Evolutionary conservation across 164 flowering plant species (phyloP), one percentile per base, ranked within the genome.

Genomic region (Malania oleifera): DNA sequence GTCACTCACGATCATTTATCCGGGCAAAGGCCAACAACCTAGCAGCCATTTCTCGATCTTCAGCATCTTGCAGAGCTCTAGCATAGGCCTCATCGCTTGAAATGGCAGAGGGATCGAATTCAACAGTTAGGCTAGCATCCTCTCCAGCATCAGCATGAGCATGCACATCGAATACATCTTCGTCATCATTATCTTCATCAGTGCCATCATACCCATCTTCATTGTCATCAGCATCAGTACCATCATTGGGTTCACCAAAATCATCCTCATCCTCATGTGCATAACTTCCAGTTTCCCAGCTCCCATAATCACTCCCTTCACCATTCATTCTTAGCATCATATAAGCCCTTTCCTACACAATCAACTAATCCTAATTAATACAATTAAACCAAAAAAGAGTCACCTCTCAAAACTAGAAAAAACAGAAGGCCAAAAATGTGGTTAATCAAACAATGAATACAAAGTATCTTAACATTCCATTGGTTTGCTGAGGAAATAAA

Each of bases 11-110:
- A 35, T 77, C 84, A 72, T 71, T 67, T 39, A 83, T 53, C 27
- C 81, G 80, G 56, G 84, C 72, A 47, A 81, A 66, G 19, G 82
- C 77, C 37, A 77, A 52, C 68, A 83, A 44, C 62, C 85, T 73
- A 49, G 84, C 78, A 27, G 84, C 82, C 84, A 83, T 72, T 58
- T 81, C 89, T 53, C 79, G 63, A 34, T 81, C 84, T 66, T 81
- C 89, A 63, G 86, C 84, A 65, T 83, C 80, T 66, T 77, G 86
- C 17, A 83, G 57, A 45, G 95, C 90, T 70, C 92, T 80, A 1
- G 96, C 96, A 79, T 75, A 91, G 10, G 87, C 90, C 76, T 91
- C 95, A 23, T 91, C 96, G 67, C 81, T 82, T 5, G 80, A 64
- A 57, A 63, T 86, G 3, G 74, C 74, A 25, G 79, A 71, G 0